Base-by-base conservation (phyloP, 2,329 filamentous ascomycete genomes). In the Metarhizium robertsii region DNA sequence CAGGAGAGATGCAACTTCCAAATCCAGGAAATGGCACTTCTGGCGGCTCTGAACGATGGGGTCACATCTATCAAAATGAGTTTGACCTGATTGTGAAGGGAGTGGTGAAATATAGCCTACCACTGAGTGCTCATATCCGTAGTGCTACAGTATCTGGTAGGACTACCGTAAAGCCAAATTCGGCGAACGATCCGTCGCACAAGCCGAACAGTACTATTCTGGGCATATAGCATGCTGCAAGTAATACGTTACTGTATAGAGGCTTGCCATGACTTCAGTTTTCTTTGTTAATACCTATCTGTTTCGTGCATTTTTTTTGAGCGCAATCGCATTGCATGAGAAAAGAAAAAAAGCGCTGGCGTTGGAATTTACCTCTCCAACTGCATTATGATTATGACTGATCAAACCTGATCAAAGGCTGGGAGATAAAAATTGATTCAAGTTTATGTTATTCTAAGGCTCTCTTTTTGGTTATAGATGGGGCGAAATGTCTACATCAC, bases 61-160 rank as follows among this genome's bases (percentile, higher is more conserved):
- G 95, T 67, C 82, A 85, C 57, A 92, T 97, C 50, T 78, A 96
- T 52, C 84, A 95, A 61, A 88, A 96, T 69, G 89, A 92, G 48
- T 99, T 97, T 63, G 90, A 96, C 62, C 79, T 99, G 51, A 92
- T 97, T 58, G 82, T 99, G 46, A 86, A 94, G 63, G 94, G 94
- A 25, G 88, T 94, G 14, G 78, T 99, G 62, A 91, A 92, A 66
- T 99, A 99, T 65, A 81, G 75, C 34, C 73, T 86, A 38, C 83
- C 83, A 2, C 72, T 86, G 53, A 86, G 81, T 62, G 79, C 81
- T 61, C 79, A 77, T 54, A 69, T 83, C 42, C 75, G 81, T 59
- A 85, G 79, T 60, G 79, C 81, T 8, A 75, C 79, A 7, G 82
- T 86, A 48, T 79, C 81, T 10, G 82, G 80, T 36, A 75, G 81